Evolutionary conservation across 1,139 yeast species (phyloP), one percentile per base, ranked within the genome.

Genomic region (Yamadazyma sp.): DNA sequence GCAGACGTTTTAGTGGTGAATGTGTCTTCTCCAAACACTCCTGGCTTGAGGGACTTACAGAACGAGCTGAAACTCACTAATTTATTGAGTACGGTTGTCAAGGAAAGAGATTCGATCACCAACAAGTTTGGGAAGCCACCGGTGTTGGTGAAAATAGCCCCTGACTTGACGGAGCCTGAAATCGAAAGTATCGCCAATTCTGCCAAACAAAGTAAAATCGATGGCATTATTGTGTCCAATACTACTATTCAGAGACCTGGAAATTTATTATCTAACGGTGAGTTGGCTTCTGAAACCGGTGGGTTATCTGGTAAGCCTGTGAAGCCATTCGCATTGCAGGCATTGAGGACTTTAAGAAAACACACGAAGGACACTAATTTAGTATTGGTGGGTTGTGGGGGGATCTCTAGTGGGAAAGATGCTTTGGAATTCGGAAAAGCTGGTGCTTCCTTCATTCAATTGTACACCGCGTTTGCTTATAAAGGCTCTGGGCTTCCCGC

Each of bases 1-100:
- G 96, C 98, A 4, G 98, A 92, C 64, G 91, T 87, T 5, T 68
- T 91, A 43, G 92, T 91, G 29, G 77, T 91, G 48, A 91, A 91
- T 55, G 96, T 91, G n/a, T 88, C 96, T 0, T 86, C 95, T 36
- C 98, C 98, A 45, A 91, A 91, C 59, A 92, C 98, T 1, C 97
- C 98, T 2, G 98, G 98, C 2, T 73, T 91, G 49, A 79, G 98
- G 55, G 88, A 83, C 50, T 74, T 91, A 48, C 98, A 91, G 65
- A 77, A 69, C 45, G 96, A 87, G 53, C 74, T 73, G 45, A 86
- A 84, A 58, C 73, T 91, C 43, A 78, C 88, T 8, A 71, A 72
- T 31, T 68, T 91, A 50, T 71, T 91, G 50, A 65, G 77, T 3
- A 69, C 81, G n/a, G 86, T 84, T 33, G 84, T 83, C 8, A 56